These are phyloP conservation scores for Lactarius trivialis DNA, from an alignment of 768 basidiomycete species.

Conservation along the genomic window DNA sequence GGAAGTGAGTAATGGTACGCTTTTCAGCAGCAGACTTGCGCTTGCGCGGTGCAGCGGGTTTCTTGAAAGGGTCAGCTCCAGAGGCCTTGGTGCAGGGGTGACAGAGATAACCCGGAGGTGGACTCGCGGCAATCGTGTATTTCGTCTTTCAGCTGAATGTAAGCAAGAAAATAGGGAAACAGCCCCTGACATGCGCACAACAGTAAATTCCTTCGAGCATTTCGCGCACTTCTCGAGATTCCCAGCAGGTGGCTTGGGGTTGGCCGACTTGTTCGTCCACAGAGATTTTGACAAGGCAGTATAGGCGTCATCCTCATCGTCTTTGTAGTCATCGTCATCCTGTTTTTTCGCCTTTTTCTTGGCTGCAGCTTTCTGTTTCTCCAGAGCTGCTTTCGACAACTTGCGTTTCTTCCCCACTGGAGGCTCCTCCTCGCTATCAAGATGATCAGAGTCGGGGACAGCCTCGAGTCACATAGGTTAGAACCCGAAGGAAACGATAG, in stretches of 20 bases:
- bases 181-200: conserved; percentile 46
- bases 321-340: conserved; percentile 38
- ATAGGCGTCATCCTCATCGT: conserved; percentile 63
- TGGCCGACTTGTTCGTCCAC: conserved; percentile 33
- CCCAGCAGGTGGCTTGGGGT: conserved; percentile 60
- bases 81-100: conserved; percentile 73
- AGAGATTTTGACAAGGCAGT: conserved; percentile 51
- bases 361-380: conserved; percentile 29
- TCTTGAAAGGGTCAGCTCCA: conserved; percentile 84
- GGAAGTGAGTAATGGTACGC: conserved; percentile 60
- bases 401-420: conserved; percentile 21
- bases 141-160: conserved; percentile 51
- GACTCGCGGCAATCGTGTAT: conserved; percentile 72
- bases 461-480: conserved; percentile 4
- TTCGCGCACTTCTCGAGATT: conserved; percentile 74
- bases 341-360: conserved; percentile 31
- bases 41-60: conserved; percentile 53
- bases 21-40: conserved; percentile 60
- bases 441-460: conserved; percentile 22
- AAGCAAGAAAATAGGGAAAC: background rate
- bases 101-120: conserved; percentile 75
- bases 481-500: background rate
- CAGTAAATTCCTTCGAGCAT: conserved; percentile 81
- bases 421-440: conserved; percentile 11
- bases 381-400: conserved; percentile 24